Evolutionary conservation across 2,329 filamentous ascomycete genomes (phyloP), one percentile per base, ranked within the genome.

Genomic region (Calonectria hawksworthii): DNA sequence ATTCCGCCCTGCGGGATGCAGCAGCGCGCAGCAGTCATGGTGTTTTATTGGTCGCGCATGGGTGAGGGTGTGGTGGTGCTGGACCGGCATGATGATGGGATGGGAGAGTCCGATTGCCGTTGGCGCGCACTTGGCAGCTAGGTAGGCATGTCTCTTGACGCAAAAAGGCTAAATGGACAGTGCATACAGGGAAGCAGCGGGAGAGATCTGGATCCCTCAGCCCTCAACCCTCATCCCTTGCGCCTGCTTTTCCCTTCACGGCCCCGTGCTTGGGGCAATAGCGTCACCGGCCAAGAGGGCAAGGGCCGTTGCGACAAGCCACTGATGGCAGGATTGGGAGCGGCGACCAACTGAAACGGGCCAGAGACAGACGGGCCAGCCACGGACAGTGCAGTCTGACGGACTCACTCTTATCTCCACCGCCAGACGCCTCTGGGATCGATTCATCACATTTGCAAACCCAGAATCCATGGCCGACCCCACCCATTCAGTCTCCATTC

Each of bases 11-110:
- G 11, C 54, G n/a, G 32, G 32, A n/a, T 38, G 54, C 11, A 38
- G 32, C 32, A 36, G 26, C 32, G 32, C 21, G n/a, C 21, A 21
- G 21, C 32, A 18, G 32, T 5, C 32, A 10, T 38, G 54, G 32
- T 59, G 54, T 59, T 59, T 38, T 38, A 59, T 59, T 59, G 54
- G 54, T 16, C n/a, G 32, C 21, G n/a, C 30, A 30, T 32, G 18
- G 54, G 10, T 9, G 54, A 59, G 54, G 54, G 54, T 59, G 54
- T 59, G 54, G 32, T 59, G 32, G 54, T 59, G 54, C 54, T 59
- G 32, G 54, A 32, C 30, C 32, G 30, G 54, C 32, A 59, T 59
- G 54, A 59, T 21, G 30, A 59, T 59, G 54, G 54, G 1, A 59
- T 36, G 54, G 54, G 1, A 59, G 23, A 59, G 30, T 34, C 54